Base-by-base conservation (phyloP, 768 basidiomycete species). In the Krasilnikovozyma curviuscula region DNA sequence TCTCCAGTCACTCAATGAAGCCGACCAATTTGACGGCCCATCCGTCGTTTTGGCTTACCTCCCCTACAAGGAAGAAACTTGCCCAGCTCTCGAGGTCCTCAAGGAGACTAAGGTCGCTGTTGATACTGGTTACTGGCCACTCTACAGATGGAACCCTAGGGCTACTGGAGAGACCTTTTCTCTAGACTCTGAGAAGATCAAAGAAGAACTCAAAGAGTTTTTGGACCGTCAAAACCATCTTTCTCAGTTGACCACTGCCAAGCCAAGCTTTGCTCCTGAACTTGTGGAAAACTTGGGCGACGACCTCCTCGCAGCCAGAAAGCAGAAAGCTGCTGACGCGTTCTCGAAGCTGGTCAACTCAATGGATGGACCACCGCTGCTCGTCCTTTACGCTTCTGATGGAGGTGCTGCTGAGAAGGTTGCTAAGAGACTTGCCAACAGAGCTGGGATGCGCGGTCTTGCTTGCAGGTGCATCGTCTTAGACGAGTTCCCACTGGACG, bases 101-200 rank as follows among this genome's bases (percentile, higher is more conserved):
- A 89, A 93, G 69, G 86, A 91, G 69, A 98, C 89, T 23, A 98
- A 97, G 63, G 73, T 86, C 42, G 91, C 91, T 5, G 83, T 97
- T 33, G 89, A 95, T 57, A 74, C 82, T 9, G 91, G 91, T 3
- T 91, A 89, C 67, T 97, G 93, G 93, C 91, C 91, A 0, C 69
- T 97, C 44, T 98, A 97, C 71, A 75, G 93, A 48, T 98, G 91
- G 89, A 79, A 98, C 64, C 93, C 93, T 0, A 72, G 73, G 57
- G 66, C 65, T 37, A 80, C 80, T 34, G 71, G 77, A 60, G 85
- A 89, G 54, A 80, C 83, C 14, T 98, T 98, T 70, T 72, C 74
- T 12, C 77, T 98, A 50, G 93, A 97, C 66, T 88, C 84, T 3
- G 84, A 91, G 56, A 71, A 79, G 27, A 75, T 98, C 66, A 97